Conservation (phyloP, 805 yeast genomes). For the Kazachstania taianensis region DNA sequence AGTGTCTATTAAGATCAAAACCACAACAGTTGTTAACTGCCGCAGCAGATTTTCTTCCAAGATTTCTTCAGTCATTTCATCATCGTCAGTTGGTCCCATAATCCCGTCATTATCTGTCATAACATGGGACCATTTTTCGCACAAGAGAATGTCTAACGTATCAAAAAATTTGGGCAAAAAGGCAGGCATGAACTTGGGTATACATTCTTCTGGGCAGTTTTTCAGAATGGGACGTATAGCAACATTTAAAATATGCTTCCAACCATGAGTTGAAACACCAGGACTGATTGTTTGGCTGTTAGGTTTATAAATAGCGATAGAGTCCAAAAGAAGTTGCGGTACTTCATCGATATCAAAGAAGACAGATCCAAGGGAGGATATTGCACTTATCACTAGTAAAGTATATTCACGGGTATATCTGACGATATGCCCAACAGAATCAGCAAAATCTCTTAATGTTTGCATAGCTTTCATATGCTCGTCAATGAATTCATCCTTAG, state of each 20-base stretch:
- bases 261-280: slow-evolving; percentile 88
- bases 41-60: slow-evolving; percentile 92
- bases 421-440: slow-evolving; percentile 90
- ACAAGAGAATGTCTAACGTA: slow-evolving; percentile 65
- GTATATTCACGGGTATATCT: slow-evolving; percentile 96
- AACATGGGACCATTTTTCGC: slow-evolving; percentile 56
- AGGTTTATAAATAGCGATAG: slow-evolving; percentile 60
- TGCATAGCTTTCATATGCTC: slow-evolving; percentile 91
- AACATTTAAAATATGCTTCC: slow-evolving; percentile 93
- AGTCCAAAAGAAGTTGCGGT: slow-evolving; percentile 68
- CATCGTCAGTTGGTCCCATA: slow-evolving; percentile 57
- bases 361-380: slow-evolving; percentile 81
- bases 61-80: slow-evolving; percentile 90
- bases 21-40: slow-evolving; percentile 88
- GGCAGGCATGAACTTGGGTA: slow-evolving; percentile 60
- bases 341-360: slow-evolving; percentile 77
- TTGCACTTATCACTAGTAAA: slow-evolving; percentile 77
- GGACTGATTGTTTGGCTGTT: slow-evolving; percentile 40
- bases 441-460: slow-evolving; percentile 93
- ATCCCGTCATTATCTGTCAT: slow-evolving; percentile 33
- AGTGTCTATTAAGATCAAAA: slow-evolving; percentile 73
- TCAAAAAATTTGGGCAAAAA: slow-evolving; percentile 67
- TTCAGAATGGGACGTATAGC: slow-evolving; percentile 79
- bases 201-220: slow-evolving; percentile 70
- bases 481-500: slow-evolving; percentile 87